These are phyloP conservation scores for Chaetothyriales sp. DNA, from an alignment of 2,329 filamentous ascomycete genomes.

Conservation along the genomic window DNA sequence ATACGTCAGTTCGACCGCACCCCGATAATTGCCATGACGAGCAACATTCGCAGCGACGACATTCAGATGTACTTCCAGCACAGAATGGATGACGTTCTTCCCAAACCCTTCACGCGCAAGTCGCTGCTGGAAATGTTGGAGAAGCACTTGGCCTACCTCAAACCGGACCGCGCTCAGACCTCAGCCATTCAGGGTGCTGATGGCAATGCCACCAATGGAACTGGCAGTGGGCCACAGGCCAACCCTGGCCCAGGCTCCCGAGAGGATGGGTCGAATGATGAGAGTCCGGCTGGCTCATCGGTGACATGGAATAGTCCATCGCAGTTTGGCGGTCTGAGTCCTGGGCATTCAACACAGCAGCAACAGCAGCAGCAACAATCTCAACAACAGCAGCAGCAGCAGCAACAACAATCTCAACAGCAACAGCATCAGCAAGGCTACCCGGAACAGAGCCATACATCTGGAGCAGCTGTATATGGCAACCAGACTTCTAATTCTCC, in stretches of 20 bases:
- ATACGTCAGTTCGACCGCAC: slow-evolving; percentile 74
- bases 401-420: too few relatives aligned
- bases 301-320: slow-evolving; percentile 51
- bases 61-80: slow-evolving; percentile 95
- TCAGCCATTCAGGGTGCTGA: not conserved
- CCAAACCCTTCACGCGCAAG: slow-evolving; percentile 88
- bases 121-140: slow-evolving; percentile 73
- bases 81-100: slow-evolving; percentile 94
- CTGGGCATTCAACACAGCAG: slow-evolving; percentile 34
- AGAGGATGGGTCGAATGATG: slow-evolving; percentile 47
- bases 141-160: slow-evolving; percentile 71
- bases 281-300: slow-evolving; percentile 42
- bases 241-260: slow-evolving; percentile 43
- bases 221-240: slow-evolving; percentile 34
- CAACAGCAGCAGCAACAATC: not conserved
- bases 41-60: slow-evolving; percentile 90
- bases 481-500: not conserved
- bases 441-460: not conserved
- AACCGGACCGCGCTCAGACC: slow-evolving; percentile 23
- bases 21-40: slow-evolving; percentile 96
- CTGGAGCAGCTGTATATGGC: not conserved
- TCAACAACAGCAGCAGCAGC: too few relatives aligned
- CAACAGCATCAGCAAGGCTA: not conserved
- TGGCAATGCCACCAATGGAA: slow-evolving; percentile 5
- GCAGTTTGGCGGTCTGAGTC: slow-evolving; percentile 42